Conservation (phyloP, 176 grass and related monocot genomes). For the Oryza longistaminata region DNA sequence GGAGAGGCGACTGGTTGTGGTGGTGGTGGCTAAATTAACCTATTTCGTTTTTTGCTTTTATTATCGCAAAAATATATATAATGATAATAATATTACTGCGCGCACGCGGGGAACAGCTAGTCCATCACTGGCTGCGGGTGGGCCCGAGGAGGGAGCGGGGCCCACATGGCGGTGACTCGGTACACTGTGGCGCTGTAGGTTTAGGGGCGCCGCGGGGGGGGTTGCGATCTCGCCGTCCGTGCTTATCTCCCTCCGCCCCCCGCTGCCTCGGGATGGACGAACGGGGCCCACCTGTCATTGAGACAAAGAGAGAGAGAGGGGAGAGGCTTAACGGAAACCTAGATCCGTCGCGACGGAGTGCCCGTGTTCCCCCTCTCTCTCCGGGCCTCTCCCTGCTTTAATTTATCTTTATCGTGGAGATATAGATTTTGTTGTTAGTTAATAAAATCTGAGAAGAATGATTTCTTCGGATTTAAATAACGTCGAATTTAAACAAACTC, state of each 20-base stretch:
- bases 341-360: slow-evolving; percentile 33
- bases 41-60: slow-evolving; percentile 19
- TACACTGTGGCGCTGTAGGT: too few relatives aligned
- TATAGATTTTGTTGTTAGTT: too few relatives aligned
- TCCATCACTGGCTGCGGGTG: accelerated
- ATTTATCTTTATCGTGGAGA: neutral
- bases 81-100: neutral
- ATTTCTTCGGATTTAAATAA: neutral
- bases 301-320: neutral
- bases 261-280: slow-evolving; percentile 9
- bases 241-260: neutral
- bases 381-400: too few relatives aligned
- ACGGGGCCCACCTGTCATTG: neutral
- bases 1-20: neutral
- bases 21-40: slow-evolving; percentile 34
- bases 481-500: too few relatives aligned
- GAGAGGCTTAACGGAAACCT: slow-evolving; percentile 53
- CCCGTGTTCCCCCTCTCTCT: too few relatives aligned
- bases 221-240: slow-evolving; percentile 37
- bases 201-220: too few relatives aligned
- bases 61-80: neutral
- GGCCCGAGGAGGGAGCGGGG: neutral
- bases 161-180: accelerated
- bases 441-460: neutral
- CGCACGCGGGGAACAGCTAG: neutral